phyloP scores from a whole-genome alignment of 2,329 filamentous ascomycete species.

The Aureobasidium sp. region DNA sequence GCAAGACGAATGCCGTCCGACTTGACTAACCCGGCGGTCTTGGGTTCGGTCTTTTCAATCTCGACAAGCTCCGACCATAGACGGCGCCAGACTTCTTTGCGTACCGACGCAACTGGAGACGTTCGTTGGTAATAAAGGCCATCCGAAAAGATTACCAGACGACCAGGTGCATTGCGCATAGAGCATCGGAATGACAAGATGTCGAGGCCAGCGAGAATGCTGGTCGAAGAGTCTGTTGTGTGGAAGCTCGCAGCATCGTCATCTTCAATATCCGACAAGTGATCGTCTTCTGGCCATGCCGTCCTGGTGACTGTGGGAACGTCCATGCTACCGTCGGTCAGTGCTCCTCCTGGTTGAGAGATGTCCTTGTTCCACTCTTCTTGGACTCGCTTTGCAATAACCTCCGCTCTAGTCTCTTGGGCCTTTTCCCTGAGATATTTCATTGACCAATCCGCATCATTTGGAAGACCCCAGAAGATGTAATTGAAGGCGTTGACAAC shows the following conservation, averaged over 20 bases:
- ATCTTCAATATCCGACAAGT: not conserved
- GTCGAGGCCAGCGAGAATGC: conserved; percentile 19
- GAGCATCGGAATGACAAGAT: conserved; percentile 25
- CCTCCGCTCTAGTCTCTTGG: conserved; percentile 22
- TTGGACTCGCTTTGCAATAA: conserved; percentile 22
- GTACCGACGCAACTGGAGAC: not conserved
- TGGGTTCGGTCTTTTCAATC: conserved; percentile 22
- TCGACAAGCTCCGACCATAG: conserved; percentile 24
- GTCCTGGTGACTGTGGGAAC: not conserved
- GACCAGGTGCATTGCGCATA: conserved; percentile 20
- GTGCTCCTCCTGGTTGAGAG: not conserved
- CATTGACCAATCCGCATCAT: conserved; percentile 30
- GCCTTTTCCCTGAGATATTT: conserved; percentile 26
- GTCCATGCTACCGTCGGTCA: not conserved
- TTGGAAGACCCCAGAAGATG: conserved; percentile 35
- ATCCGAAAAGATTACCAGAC: conserved; percentile 21
- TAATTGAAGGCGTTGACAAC: conserved; percentile 31
- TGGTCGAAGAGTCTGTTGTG: conserved; percentile 20
- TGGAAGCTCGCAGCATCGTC: conserved; percentile 18
- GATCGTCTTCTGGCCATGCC: not conserved
- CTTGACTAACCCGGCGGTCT: conserved; percentile 12
- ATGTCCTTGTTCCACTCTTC: conserved; percentile 13
- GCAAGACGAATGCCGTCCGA: conserved; percentile 1
- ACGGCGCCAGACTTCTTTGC: conserved; percentile 23
- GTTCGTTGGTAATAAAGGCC: conserved; percentile 24